These are phyloP conservation scores for Colletotrichum kahawae DNA, from an alignment of 2,329 filamentous ascomycete species.

Conservation along the genomic window DNA sequence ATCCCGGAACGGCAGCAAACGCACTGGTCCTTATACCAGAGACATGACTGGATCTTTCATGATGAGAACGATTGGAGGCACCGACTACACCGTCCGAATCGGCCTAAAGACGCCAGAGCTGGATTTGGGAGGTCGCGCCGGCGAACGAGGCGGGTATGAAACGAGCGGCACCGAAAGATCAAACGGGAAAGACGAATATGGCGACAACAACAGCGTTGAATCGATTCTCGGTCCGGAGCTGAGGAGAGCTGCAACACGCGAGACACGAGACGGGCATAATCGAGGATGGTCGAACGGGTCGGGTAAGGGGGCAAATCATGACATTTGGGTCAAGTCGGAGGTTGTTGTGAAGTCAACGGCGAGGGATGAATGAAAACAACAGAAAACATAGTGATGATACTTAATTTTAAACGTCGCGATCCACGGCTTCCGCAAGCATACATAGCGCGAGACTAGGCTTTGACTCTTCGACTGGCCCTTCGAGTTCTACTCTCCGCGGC, in stretches of 20 bases:
- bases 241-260: neutral
- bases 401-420: neutral
- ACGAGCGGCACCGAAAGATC: neutral
- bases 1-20: neutral
- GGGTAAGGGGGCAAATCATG: neutral
- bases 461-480: neutral
- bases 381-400: neutral
- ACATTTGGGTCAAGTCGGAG: conserved; percentile 15
- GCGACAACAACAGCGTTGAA: conserved; percentile 11
- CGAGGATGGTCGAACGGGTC: neutral
- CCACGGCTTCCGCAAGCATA: neutral
- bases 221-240: conserved; percentile 6
- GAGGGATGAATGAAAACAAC: neutral
- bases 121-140: neutral
- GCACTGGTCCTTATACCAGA: neutral
- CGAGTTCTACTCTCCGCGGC: neutral
- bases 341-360: conserved; percentile 10
- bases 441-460: neutral
- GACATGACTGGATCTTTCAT: conserved; percentile 12
- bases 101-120: conserved; percentile 11
- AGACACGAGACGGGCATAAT: neutral
- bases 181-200: neutral
- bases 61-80: conserved; percentile 15
- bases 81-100: conserved; percentile 12
- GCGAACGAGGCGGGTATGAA: neutral